A percentile compares a stretch with the other conserved stretches of the same genome.
Evolutionary conservation across 345 rosid genomes (phyloP).

Genomic region (Boechera stricta): DNA sequence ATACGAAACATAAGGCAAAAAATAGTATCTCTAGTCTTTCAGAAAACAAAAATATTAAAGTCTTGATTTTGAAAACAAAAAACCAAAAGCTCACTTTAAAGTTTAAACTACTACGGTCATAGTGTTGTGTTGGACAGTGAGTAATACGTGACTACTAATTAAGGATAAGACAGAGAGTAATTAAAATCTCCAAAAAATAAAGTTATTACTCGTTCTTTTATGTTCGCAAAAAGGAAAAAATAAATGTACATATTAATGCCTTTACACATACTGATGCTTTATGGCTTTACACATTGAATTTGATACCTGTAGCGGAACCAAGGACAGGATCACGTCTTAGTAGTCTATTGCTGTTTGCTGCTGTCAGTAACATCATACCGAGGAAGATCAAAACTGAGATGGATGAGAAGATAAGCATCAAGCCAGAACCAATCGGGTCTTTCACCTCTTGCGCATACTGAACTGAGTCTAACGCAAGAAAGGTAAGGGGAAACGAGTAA

Average conservation of each 20-base stretch:
- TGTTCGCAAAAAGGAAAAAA: neutral
- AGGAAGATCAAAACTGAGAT: slow-evolving; percentile 59
- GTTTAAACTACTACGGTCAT: too few species aligned
- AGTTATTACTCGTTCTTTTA: neutral
- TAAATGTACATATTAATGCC: neutral
- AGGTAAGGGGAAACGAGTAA: slow-evolving; percentile 60
- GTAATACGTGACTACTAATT: neutral
- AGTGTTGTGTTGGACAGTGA: too few species aligned
- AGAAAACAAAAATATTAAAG: too few species aligned
- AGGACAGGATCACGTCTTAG: slow-evolving; percentile 48
- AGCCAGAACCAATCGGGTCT: slow-evolving; percentile 40
- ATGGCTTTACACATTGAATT: neutral
- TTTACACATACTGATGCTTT: neutral
- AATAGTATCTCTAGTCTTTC: neutral
- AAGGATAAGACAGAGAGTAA: neutral
- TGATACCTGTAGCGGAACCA: slow-evolving; percentile 27
- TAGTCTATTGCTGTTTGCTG: slow-evolving; percentile 46
- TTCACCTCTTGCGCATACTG: slow-evolving; percentile 60
- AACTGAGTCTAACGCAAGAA: slow-evolving; percentile 65
- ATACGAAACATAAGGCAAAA: too few species aligned
- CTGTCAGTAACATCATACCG: slow-evolving; percentile 57
- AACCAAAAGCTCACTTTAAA: neutral
- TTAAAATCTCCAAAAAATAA: neutral
- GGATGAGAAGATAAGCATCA: slow-evolving; percentile 54
- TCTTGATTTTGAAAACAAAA: neutral